These are phyloP conservation scores for Tuber brumale DNA, from an alignment of 495 filamentous ascomycete genomes.

Conservation along the genomic window DNA sequence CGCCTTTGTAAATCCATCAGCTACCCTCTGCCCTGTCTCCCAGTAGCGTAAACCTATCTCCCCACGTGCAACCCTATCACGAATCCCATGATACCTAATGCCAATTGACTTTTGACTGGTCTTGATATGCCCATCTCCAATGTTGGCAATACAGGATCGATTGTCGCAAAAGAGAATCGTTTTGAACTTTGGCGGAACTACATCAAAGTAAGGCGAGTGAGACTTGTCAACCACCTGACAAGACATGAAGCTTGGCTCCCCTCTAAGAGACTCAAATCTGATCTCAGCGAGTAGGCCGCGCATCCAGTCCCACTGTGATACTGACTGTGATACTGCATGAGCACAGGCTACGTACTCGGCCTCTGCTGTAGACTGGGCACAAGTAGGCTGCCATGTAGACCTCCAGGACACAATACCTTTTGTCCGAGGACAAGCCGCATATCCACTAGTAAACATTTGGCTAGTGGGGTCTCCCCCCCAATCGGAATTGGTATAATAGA, in stretches of 20 bases:
- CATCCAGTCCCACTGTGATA: neutral
- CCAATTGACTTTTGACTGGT: no score
- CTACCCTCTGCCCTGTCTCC: no score
- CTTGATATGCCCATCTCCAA: no score
- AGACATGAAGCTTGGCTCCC: no score
- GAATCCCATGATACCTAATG: no score
- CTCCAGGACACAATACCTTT: neutral
- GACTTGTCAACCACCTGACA: no score
- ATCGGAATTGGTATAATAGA: neutral
- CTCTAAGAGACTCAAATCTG: no score
- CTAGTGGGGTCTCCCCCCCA: neutral
- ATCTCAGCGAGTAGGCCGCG: no score
- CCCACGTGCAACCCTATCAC: no score
- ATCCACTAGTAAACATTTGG: neutral
- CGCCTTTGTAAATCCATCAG: no score
- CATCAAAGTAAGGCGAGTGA: neutral
- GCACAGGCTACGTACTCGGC: neutral
- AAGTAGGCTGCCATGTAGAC: neutral
- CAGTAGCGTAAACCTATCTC: no score
- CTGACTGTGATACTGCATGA: neutral
- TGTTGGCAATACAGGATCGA: no score
- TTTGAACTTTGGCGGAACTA: neutral
- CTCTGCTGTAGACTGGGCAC: neutral
- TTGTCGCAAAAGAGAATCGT: neutral
- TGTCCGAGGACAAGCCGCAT: neutral